A percentile compares a stretch with the other conserved stretches of the same genome.
phyloP scores from a whole-genome alignment of 2,329 filamentous ascomycete genomes.

The Diaporthe velutina region DNA sequence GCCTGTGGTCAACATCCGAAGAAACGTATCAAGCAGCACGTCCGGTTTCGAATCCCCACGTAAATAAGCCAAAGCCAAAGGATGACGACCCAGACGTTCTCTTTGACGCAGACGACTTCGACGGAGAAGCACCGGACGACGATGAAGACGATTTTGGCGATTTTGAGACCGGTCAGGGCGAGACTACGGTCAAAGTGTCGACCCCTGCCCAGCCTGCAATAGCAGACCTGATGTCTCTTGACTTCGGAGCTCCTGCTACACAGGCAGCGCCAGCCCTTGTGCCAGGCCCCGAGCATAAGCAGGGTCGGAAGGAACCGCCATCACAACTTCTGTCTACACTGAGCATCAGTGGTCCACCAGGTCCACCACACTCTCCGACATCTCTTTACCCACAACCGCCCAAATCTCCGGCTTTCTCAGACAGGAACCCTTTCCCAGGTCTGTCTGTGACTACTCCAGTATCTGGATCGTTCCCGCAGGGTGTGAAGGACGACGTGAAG shows the following conservation, averaged over 20 bases:
- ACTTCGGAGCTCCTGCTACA: conserved; percentile 33
- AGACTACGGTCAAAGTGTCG: conserved; percentile 40
- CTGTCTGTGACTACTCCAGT: conserved; percentile 57
- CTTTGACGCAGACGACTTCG: conserved; percentile 74
- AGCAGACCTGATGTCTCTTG: conserved; percentile 53
- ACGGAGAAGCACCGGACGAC: conserved; percentile 45
- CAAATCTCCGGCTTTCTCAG: conserved; percentile 62
- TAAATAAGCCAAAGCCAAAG: conserved; percentile 39
- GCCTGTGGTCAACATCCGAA: conserved; percentile 1
- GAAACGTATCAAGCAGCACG: conserved; percentile 14
- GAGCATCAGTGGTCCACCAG: conserved; percentile 44
- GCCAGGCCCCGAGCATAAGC: conserved; percentile 49
- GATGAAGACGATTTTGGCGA: conserved; percentile 71
- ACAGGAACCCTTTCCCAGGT: conserved; percentile 63
- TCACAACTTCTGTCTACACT: conserved; percentile 48
- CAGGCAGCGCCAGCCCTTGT: conserved; percentile 35
- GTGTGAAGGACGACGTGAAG: conserved; percentile 48
- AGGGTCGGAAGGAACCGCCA: conserved; percentile 46
- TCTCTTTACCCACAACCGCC: conserved; percentile 59
- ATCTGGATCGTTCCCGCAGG: conserved; percentile 45
- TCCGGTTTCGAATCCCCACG: conserved; percentile 35
- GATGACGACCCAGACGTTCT: conserved; percentile 67
- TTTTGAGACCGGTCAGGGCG: conserved; percentile 62
- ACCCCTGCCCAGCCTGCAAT: conserved; percentile 42
- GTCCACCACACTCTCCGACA: conserved; percentile 40